Percentiles rank a stretch among this genome's conserved stretches.
phyloP scores from a whole-genome alignment of 305 asterid species.

The Caryopteris hybrid region DNA sequence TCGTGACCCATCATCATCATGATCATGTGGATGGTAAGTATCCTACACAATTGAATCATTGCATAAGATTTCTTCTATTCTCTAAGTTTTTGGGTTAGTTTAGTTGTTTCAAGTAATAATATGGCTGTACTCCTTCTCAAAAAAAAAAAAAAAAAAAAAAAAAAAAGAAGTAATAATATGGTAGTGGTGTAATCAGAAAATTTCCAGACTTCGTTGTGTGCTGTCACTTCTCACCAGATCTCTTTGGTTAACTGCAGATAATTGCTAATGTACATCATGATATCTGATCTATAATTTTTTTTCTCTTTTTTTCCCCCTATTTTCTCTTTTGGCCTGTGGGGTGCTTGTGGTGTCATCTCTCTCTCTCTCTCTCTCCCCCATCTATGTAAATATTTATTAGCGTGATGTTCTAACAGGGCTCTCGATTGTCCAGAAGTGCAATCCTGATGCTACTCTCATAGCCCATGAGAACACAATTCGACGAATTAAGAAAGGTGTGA shows the following conservation, averaged over 20 bases:
- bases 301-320: not conserved
- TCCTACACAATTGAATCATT: conserved; percentile 5
- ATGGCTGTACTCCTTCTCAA: too few species aligned
- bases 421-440: conserved; percentile 77
- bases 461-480: conserved; percentile 71
- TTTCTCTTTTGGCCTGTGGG: not conserved
- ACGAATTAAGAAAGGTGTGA: conserved; percentile 69
- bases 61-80: not conserved
- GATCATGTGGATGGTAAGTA: conserved; percentile 92
- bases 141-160: too few species aligned
- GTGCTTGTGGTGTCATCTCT: too few species aligned
- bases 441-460: conserved; percentile 73
- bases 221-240: not conserved
- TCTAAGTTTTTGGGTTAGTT: not conserved
- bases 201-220: not conserved
- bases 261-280: not conserved
- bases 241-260: not conserved
- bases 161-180: too few species aligned
- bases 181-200: not conserved
- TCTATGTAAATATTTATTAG: not conserved
- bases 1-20: conserved; percentile 90
- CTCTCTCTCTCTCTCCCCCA: too few species aligned
- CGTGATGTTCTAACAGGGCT: conserved; percentile 48
- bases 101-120: not conserved
- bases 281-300: too few species aligned